Conservation (phyloP, 2,329 filamentous ascomycete genomes). For the Chaetomium sp. region DNA sequence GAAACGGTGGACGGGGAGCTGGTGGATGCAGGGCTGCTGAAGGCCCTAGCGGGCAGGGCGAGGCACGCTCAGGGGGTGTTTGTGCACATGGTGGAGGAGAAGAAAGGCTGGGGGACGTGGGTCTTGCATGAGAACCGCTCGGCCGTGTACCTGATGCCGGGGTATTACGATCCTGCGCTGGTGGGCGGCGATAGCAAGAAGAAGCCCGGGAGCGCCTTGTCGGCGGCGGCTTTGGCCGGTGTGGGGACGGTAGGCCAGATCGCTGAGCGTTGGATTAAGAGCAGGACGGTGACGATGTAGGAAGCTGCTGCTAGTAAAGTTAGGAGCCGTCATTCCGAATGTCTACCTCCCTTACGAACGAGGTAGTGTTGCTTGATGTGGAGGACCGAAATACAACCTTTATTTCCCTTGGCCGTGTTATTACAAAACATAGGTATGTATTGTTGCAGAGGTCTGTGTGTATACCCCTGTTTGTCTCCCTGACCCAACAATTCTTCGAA, state of each 20-base stretch:
- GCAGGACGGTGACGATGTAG: not conserved
- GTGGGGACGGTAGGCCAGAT: not conserved
- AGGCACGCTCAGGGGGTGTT: not conserved
- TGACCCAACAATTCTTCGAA: too few species aligned
- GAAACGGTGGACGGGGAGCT: not conserved
- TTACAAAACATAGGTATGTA: too few species aligned
- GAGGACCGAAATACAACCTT: too few species aligned
- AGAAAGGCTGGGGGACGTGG: not conserved
- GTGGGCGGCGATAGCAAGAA: not conserved
- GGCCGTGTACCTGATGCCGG: conserved; percentile 4
- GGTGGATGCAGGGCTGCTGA: not conserved
- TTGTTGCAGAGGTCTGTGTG: too few species aligned
- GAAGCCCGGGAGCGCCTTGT: not conserved
- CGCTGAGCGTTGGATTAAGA: not conserved
- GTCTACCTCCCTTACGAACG: too few species aligned
- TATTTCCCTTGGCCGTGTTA: too few species aligned
- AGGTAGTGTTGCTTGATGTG: too few species aligned
- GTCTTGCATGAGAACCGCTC: not conserved
- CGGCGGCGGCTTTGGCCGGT: not conserved
- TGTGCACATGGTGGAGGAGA: conserved; percentile 5
- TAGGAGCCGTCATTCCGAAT: not conserved
- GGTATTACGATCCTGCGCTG: not conserved
- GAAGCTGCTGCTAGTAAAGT: not conserved
- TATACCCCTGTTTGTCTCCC: too few species aligned
- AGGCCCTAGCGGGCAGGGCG: not conserved